Percentiles rank a stretch among this genome's conserved stretches.
phyloP scores from a whole-genome alignment of 306 rosid species.

The Lupinus albus region DNA sequence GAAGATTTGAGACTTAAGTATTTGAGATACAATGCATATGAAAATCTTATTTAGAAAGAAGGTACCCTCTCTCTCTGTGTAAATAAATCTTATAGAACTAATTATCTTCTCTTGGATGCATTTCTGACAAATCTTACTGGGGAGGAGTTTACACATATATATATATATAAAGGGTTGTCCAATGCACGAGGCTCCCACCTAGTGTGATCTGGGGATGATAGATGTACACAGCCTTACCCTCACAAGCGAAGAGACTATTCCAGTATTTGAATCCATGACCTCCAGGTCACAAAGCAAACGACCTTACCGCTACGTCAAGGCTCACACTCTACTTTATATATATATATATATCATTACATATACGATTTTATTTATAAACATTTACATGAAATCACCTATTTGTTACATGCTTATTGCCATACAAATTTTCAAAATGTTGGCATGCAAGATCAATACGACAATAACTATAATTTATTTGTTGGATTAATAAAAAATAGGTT shows the following conservation, averaged over 20 bases:
- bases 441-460: constrained; percentile 15
- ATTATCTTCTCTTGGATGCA: background rate
- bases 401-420: background rate
- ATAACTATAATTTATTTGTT: constrained; percentile 6
- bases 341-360: constrained; percentile 1
- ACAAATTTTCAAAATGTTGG: constrained; percentile 8
- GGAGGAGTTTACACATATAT: background rate
- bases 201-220: no score
- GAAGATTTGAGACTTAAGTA: constrained; percentile 37
- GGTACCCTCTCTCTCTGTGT: background rate
- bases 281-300: no score
- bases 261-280: no score
- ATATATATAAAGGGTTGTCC: no score
- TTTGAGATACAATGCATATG: constrained; percentile 23
- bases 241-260: no score
- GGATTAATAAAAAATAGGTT: background rate
- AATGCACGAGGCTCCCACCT: no score
- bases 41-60: constrained; percentile 25
- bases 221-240: no score
- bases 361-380: background rate
- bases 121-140: background rate
- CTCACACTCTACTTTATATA: no score
- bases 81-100: background rate
- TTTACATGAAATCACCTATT: constrained; percentile 16
- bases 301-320: no score